Evolutionary conservation across 768 basidiomycete species (phyloP), one percentile per base, ranked within the genome.

Genomic region (Leccinum barrowsii): DNA sequence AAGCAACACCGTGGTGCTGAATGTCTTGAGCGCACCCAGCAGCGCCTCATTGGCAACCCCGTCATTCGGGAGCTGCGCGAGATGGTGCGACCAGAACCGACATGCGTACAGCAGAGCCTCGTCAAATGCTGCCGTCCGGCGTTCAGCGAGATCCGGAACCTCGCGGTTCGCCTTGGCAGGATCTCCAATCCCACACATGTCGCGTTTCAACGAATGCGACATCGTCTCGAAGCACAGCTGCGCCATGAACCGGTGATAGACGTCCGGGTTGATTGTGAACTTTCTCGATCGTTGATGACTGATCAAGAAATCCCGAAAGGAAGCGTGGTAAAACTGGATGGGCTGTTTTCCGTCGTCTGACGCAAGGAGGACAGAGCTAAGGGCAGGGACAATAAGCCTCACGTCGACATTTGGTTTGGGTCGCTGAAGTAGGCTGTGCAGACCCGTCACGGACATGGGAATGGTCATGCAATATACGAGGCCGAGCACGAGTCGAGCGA

Each of bases 241-340:
- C 7, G 60, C 57, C 54, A 65, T 59, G 37, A 64, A 24, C 22
- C 22, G 22, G 22, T 24, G 22, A 24, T 24, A 24, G 3, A 4
- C 28, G 3, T 46, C 48, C 11, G 63, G 59, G 40, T 61, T 32
- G 50, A 59, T 28, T 19, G 51, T 40, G 34, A 47, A 64, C 37
- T 46, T 58, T 32, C 46, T 56, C n/a, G 63, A 60, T 17, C 64
- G 49, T 28, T 64, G 59, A 8, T 54, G 62, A 2, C 37, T 53
- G n/a, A 60, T 17, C 40, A 65, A 42, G 37, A 65, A 64, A 37
- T 65, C 63, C 2, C 64, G 22, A 22, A 22, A 22, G 22, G 22
- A 22, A 22, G 22, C 63, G 17, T 65, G 65, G 19, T 65, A 65
- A 32, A 65, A 65, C n/a, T 64, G 65, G 30, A 65, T 55, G 7